Evolutionary conservation across 1,284 basidiomycete genomes (phyloP), one percentile per base, ranked within the genome.

Genomic region (Leucoagaricus sp.): DNA sequence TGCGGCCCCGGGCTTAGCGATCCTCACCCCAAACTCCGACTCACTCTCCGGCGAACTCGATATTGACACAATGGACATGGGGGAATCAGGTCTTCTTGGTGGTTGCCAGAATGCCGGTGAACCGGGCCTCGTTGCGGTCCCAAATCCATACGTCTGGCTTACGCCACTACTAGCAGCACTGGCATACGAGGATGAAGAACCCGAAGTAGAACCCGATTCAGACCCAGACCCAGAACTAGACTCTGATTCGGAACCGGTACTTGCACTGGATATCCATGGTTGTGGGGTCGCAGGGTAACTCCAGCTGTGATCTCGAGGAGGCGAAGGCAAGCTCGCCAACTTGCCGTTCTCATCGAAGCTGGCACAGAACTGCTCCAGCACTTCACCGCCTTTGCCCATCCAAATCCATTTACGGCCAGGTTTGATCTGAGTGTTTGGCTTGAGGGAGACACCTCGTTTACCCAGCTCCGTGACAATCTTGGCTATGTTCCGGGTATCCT

Each of bases 401-500:
- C 91, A 93, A 17, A 74, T 75, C 91, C 90, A 93, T 54, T 86
- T 80, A 54, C 82, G 78, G 55, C 83, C 80, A 25, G 85, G 82
- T 60, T 85, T 82, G 58, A 95, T 83, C 17, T 72, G 63, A 1
- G 85, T 86, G 65, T 96, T 97, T 23, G 91, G 83, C 60, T 84
- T 77, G 57, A 96, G 76, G 54, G 79, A 72, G 29, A 89, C 76
- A 36, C 86, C 85, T 52, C 84, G 80, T 49, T 81, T 75, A 4
- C 86, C 88, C 17, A 96, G 81, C 64, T 90, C 90, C 47, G 81
- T 74, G 36, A 96, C 70, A 58, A 97, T 86, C 23, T 91, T 83
- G 15, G 88, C 80, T 53, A 96, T 84, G 68, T 96, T 96, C 13
- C 89, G 87, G 28, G 91, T 83, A 72, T 97, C 94, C 93, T 95